These are phyloP conservation scores for Leccinellum luteum DNA, from an alignment of 768 basidiomycete species.

Conservation along the genomic window DNA sequence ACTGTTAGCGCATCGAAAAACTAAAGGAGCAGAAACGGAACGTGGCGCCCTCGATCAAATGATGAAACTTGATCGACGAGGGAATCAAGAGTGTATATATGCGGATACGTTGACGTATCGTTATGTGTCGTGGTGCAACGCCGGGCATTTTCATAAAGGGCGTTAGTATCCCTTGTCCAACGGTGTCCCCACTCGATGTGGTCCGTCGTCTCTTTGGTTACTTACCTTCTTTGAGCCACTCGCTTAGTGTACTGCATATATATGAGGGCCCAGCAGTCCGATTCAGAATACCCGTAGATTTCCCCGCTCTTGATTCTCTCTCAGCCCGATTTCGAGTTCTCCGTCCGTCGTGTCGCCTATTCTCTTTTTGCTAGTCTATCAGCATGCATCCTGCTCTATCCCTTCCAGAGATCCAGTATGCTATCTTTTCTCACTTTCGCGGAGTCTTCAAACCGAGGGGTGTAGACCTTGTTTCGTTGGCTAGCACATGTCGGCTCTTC, in stretches of 20 bases:
- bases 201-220: not conserved
- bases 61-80: not conserved
- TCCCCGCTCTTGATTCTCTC: not conserved
- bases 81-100: not conserved
- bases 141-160: no score
- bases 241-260: not conserved
- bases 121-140: no score
- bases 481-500: no score
- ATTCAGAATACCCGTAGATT: not conserved
- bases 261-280: not conserved
- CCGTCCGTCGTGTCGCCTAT: not conserved
- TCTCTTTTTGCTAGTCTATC: no score
- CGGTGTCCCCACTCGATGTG: no score
- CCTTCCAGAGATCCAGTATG: no score
- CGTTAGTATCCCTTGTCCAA: no score
- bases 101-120: no score
- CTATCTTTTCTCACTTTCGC: no score
- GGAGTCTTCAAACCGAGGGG: no score
- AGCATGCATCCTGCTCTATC: no score
- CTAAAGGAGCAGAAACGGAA: slow-evolving; percentile 80
- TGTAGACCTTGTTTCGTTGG: not conserved
- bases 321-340: not conserved
- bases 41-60: slow-evolving; percentile 16
- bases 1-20: slow-evolving; percentile 64
- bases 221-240: not conserved